Conservation (phyloP, 257 asterid genomes). For the Primulina eburnea region DNA sequence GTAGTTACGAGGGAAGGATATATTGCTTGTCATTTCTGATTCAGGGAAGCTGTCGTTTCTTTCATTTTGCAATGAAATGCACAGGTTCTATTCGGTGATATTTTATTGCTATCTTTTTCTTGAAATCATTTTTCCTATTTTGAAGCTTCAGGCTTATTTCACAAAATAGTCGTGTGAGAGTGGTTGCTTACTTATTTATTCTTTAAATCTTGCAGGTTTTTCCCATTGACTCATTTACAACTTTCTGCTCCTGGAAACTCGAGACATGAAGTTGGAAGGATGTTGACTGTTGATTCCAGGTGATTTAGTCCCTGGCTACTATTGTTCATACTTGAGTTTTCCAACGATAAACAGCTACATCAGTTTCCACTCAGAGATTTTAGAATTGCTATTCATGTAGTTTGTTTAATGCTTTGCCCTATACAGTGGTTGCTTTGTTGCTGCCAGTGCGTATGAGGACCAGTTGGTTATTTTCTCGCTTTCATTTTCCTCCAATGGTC, state of each 20-base stretch:
- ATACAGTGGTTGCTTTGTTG: constrained; percentile 88
- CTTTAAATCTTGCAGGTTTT: constrained; percentile 47
- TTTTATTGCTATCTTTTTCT: constrained; percentile 7
- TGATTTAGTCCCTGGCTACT: constrained; percentile 36
- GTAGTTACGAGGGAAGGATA: constrained; percentile 69
- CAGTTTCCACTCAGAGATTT: constrained; percentile 36
- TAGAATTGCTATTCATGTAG: constrained; percentile 42
- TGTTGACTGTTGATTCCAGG: constrained; percentile 88
- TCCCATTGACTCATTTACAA: constrained; percentile 62
- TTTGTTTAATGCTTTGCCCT: constrained; percentile 44
- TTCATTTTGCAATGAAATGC: constrained; percentile 81
- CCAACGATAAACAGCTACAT: constrained; percentile 25
- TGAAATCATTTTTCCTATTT: constrained; percentile 21
- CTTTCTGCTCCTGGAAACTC: constrained; percentile 79
- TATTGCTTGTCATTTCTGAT: constrained; percentile 83
- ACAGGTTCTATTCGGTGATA: constrained; percentile 53
- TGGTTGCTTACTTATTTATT: constrained; percentile 23
- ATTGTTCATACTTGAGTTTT: constrained; percentile 15
- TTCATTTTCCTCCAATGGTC: constrained; percentile 56
- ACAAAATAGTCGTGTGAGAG: constrained; percentile 16
- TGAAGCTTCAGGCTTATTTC: constrained; percentile 14
- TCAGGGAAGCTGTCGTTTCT: constrained; percentile 95
- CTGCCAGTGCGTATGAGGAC: constrained; percentile 90
- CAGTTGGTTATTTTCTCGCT: constrained; percentile 75
- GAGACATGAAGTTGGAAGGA: constrained; percentile 83